Conservation (phyloP, 106 monocot species). For the Gastrodia elata region DNA sequence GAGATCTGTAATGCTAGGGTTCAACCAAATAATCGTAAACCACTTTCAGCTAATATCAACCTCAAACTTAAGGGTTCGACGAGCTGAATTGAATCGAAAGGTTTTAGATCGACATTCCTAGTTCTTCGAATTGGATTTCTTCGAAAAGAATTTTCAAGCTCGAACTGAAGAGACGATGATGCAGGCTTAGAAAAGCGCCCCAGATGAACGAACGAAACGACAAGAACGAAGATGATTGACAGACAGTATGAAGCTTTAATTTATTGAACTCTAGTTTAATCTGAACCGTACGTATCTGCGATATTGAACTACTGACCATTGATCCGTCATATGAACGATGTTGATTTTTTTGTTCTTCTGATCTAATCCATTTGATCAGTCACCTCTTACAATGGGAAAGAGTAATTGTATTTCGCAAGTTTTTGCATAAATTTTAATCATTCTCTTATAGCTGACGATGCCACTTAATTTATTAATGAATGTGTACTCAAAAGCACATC, state of each 20-base stretch:
- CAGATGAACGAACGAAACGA: background rate
- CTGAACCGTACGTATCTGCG: constrained; percentile 4
- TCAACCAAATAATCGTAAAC: background rate
- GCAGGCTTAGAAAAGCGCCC: background rate
- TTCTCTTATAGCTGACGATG: too few species aligned
- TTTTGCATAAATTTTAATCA: too few species aligned
- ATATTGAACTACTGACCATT: background rate
- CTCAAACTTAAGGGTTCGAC: background rate
- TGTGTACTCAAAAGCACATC: too few species aligned
- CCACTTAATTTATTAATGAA: too few species aligned
- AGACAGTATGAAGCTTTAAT: background rate
- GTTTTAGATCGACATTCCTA: background rate
- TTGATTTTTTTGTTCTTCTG: too few species aligned
- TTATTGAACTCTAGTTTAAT: background rate
- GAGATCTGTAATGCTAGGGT: background rate
- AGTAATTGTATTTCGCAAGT: too few species aligned
- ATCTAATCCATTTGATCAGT: too few species aligned
- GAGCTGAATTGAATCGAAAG: background rate
- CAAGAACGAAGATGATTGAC: background rate
- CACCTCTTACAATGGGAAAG: too few species aligned
- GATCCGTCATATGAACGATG: too few species aligned
- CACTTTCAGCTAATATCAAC: background rate
- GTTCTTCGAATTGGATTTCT: background rate
- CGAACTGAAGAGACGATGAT: background rate
- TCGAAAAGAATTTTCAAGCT: background rate